Conservation (phyloP, 2,329 filamentous ascomycete species). For the Colletotrichum gigasporum region DNA sequence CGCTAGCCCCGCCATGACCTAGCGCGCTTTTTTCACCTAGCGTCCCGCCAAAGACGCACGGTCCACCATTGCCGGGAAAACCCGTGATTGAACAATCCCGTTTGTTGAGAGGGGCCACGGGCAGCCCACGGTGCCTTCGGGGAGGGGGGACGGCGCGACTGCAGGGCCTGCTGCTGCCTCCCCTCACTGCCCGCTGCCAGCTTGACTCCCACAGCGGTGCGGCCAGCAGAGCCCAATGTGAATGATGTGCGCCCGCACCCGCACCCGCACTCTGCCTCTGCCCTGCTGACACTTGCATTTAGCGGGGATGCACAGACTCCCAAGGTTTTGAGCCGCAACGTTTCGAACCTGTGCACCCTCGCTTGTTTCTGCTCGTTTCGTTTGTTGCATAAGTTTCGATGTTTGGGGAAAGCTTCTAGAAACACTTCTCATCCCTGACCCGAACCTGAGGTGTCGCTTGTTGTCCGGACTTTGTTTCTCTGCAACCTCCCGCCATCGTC, state of each 20-base stretch:
- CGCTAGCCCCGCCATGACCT: slow-evolving; percentile 43
- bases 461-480: background rate
- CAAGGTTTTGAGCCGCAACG: slow-evolving; percentile 30
- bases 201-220: no score
- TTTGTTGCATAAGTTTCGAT: slow-evolving; percentile 13
- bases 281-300: slow-evolving; percentile 16
- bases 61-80: slow-evolving; percentile 12
- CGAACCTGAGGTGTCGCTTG: background rate
- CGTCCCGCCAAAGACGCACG: slow-evolving; percentile 28
- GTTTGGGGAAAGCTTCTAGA: slow-evolving; percentile 17
- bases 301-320: background rate
- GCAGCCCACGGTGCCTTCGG: background rate
- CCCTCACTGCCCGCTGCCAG: background rate
- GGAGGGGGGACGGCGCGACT: no score
- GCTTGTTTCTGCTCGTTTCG: slow-evolving; percentile 5
- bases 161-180: background rate
- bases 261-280: background rate
- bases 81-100: slow-evolving; percentile 34
- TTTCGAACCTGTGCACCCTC: background rate
- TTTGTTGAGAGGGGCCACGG: slow-evolving; percentile 7
- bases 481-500: slow-evolving; percentile 23
- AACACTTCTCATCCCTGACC: background rate
- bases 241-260: background rate
- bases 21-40: slow-evolving; percentile 26
- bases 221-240: no score